Conservation (phyloP, 1,139 yeast species). For the Suhomyces terraborum region DNA sequence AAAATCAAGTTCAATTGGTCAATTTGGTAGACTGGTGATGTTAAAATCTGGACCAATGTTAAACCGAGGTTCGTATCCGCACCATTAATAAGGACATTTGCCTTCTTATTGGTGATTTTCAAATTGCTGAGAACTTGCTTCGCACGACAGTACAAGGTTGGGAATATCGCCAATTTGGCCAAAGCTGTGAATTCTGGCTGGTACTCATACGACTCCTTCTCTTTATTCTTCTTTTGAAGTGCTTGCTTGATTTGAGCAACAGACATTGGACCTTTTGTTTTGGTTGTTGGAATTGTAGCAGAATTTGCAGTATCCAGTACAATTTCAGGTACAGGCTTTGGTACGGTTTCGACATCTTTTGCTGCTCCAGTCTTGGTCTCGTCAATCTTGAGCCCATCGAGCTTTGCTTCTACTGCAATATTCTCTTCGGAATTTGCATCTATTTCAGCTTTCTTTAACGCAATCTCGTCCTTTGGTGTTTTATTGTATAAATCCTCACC, state of each 20-base stretch:
- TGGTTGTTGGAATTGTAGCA: too few species aligned
- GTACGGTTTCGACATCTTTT: background rate
- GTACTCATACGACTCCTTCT: background rate
- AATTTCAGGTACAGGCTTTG: background rate
- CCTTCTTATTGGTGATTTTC: constrained; percentile 19
- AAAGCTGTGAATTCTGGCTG: constrained; percentile 28
- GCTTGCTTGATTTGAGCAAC: constrained; percentile 5
- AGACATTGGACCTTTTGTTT: constrained; percentile 1
- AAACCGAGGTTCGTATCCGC: constrained; percentile 46
- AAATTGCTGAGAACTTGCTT: constrained; percentile 39
- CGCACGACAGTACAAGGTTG: constrained; percentile 43
- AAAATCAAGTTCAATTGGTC: constrained; percentile 33
- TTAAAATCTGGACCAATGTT: constrained; percentile 38
- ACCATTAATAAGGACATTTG: constrained; percentile 44
- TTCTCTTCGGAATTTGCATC: constrained; percentile 4
- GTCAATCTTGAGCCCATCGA: constrained; percentile 6
- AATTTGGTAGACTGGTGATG: constrained; percentile 28
- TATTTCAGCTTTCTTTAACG: background rate
- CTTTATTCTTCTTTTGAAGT: background rate
- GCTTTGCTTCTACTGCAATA: constrained; percentile 7
- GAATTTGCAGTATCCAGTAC: background rate
- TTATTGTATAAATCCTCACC: background rate
- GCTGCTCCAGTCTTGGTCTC: background rate
- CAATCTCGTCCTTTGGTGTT: background rate
- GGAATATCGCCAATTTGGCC: constrained; percentile 40